Conservation (phyloP, 495 filamentous ascomycete species). For the Penicillium cataractarum region DNA sequence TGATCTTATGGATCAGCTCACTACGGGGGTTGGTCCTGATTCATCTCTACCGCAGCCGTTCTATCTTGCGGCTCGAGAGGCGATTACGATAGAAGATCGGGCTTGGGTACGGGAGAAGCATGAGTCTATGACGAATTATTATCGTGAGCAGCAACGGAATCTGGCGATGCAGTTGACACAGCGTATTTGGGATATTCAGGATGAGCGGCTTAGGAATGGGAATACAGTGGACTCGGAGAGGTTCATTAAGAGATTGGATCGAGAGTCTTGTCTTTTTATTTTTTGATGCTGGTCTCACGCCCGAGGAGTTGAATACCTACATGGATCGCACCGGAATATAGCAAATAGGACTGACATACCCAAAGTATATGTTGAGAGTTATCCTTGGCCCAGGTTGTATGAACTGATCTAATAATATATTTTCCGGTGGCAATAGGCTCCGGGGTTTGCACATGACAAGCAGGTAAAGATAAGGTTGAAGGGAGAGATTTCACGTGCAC, state of each 20-base stretch:
- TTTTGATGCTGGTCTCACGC: too few species aligned
- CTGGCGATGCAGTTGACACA: constrained; percentile 32
- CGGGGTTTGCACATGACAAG: neutral
- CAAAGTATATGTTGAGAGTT: neutral
- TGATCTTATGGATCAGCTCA: constrained; percentile 30
- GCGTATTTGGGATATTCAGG: constrained; percentile 28
- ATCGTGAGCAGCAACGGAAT: constrained; percentile 34
- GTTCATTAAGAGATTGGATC: constrained; percentile 23
- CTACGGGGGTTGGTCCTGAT: constrained; percentile 33
- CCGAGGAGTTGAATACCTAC: too few species aligned
- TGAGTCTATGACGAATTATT: constrained; percentile 35
- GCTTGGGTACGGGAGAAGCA: constrained; percentile 32
- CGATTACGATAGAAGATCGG: constrained; percentile 24
- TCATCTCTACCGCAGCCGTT: constrained; percentile 35
- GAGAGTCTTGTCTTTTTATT: constrained; percentile 29
- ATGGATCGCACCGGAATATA: neutral
- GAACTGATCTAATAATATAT: neutral
- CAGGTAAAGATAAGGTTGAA: constrained; percentile 9
- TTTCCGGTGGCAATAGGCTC: too few species aligned
- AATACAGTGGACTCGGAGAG: constrained; percentile 16
- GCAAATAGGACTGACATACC: too few species aligned
- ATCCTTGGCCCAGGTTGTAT: too few species aligned
- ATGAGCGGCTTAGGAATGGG: constrained; percentile 2
- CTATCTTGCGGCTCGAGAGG: constrained; percentile 33
- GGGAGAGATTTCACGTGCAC: neutral